These are phyloP conservation scores for Corchorus capsularis DNA, from an alignment of 345 rosid species.

Conservation along the genomic window DNA sequence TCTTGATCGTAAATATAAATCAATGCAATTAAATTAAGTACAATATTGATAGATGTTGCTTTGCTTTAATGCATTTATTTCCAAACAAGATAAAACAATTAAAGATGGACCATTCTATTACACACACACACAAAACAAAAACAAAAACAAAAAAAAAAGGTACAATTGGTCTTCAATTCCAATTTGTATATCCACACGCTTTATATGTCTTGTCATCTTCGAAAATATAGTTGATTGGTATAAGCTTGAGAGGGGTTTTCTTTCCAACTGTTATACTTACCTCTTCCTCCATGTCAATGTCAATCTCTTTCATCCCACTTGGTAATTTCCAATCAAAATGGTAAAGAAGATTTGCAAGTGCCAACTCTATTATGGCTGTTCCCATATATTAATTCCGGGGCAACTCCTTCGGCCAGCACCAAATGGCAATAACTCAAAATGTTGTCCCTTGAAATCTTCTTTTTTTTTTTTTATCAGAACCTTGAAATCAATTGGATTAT, in stretches of 20 bases:
- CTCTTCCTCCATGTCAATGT: slow-evolving; percentile 1
- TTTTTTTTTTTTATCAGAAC: no score
- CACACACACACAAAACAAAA: no score
- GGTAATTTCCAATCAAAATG: background rate
- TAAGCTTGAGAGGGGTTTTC: background rate
- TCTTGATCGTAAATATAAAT: no score
- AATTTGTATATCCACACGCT: no score
- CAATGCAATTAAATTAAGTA: no score
- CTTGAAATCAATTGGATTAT: slow-evolving; percentile 1
- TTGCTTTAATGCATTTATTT: no score
- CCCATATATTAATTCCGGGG: slow-evolving; percentile 10
- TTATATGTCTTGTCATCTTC: background rate
- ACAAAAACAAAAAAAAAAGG: no score
- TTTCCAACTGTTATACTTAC: background rate
- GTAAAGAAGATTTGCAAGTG: background rate
- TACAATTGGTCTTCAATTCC: no score
- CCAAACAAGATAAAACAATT: no score
- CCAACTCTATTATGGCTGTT: background rate
- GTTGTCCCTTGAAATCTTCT: no score
- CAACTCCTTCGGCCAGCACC: background rate
- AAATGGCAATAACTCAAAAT: slow-evolving; percentile 7
- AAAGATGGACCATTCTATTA: no score
- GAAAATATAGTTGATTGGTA: background rate
- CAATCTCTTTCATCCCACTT: background rate
- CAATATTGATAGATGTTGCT: no score